phyloP scores from a whole-genome alignment of 1,284 basidiomycete species.

The Lignosus rhinocerotis region DNA sequence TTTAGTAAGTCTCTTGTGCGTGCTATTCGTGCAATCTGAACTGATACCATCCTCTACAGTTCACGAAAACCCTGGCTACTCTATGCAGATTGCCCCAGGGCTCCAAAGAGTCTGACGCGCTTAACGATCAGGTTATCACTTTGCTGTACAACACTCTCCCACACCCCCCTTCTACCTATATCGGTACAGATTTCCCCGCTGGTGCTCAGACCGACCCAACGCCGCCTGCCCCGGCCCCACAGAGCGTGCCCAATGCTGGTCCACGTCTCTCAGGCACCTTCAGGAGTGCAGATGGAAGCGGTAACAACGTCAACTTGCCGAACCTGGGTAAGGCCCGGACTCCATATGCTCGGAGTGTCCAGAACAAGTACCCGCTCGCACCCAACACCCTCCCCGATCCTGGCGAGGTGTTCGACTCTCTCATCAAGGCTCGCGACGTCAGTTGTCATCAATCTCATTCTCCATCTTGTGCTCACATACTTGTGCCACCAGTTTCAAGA shows the following conservation, averaged over 20 bases:
- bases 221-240: slow-evolving; percentile 6
- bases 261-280: slow-evolving; percentile 40
- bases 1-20: slow-evolving; percentile 35
- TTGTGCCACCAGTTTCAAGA: slow-evolving; percentile 11
- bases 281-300: slow-evolving; percentile 71
- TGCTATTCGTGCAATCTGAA: no score
- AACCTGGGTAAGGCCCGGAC: slow-evolving; percentile 73
- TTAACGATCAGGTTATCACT: slow-evolving; percentile 57
- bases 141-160: slow-evolving; percentile 73
- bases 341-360: slow-evolving; percentile 75
- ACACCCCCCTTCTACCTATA: slow-evolving; percentile 70
- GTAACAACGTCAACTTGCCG: slow-evolving; percentile 72
- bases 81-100: slow-evolving; percentile 61
- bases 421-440: slow-evolving; percentile 55
- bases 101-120: slow-evolving; percentile 39
- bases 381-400: slow-evolving; percentile 61
- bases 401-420: slow-evolving; percentile 69
- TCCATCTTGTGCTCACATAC: neutral
- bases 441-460: neutral
- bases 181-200: slow-evolving; percentile 45
- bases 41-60: slow-evolving; percentile 40
- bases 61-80: slow-evolving; percentile 65
- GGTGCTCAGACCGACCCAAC: slow-evolving; percentile 2
- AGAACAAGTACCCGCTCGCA: slow-evolving; percentile 47
- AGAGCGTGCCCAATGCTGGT: neutral